These are phyloP conservation scores for Neurospora hispaniola DNA, from an alignment of 495 filamentous ascomycete species.

Conservation along the genomic window DNA sequence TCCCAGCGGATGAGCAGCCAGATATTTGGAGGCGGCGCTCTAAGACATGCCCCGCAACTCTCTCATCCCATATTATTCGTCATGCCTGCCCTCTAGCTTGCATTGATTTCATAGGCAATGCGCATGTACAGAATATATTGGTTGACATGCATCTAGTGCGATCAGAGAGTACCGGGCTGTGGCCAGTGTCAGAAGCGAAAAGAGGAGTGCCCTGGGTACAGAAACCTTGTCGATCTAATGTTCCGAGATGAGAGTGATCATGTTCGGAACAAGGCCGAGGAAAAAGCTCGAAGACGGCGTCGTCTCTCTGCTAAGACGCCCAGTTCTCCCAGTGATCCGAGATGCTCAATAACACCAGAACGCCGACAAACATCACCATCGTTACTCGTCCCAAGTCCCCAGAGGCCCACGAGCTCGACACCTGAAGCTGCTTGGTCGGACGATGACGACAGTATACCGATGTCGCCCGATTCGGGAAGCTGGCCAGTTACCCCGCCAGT, in stretches of 20 bases:
- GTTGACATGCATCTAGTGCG: slow-evolving; percentile 41
- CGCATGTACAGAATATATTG: not conserved
- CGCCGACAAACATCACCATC: slow-evolving; percentile 10
- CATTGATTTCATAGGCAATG: not conserved
- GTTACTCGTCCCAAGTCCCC: slow-evolving; percentile 10
- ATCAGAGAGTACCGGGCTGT: slow-evolving; percentile 52
- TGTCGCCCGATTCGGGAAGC: slow-evolving; percentile 26
- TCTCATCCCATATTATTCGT: not conserved
- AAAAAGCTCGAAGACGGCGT: slow-evolving; percentile 23
- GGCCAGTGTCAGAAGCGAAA: slow-evolving; percentile 55
- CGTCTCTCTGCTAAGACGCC: slow-evolving; percentile 8
- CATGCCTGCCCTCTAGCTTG: not conserved
- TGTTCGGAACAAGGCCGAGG: slow-evolving; percentile 53
- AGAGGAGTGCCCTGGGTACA: slow-evolving; percentile 57
- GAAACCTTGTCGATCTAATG: slow-evolving; percentile 56
- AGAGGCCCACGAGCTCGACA: slow-evolving; percentile 7
- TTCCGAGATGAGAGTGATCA: slow-evolving; percentile 64
- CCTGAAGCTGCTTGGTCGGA: slow-evolving; percentile 8
- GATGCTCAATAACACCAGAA: slow-evolving; percentile 18
- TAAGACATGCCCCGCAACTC: not conserved
- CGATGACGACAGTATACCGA: slow-evolving; percentile 18
- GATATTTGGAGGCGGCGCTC: not conserved
- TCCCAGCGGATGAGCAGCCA: not conserved
- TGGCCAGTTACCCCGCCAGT: slow-evolving; percentile 25
- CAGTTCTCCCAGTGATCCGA: slow-evolving; percentile 11